These are phyloP conservation scores for Psilocybe azurescens DNA, from an alignment of 768 basidiomycete species.

Conservation along the genomic window DNA sequence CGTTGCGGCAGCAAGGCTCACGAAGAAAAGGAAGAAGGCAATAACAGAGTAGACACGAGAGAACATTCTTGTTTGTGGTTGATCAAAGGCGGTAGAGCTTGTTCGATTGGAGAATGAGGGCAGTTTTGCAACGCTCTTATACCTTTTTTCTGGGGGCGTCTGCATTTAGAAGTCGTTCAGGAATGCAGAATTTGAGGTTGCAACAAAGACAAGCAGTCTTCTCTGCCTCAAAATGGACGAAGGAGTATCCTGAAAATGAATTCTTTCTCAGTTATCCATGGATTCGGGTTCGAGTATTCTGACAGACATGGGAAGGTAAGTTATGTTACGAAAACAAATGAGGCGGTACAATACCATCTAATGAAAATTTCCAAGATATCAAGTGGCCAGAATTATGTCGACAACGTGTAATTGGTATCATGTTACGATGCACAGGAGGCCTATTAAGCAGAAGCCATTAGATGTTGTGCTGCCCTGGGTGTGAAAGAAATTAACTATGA, in stretches of 20 bases:
- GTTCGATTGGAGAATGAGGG: not conserved
- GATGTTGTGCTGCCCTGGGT: not conserved
- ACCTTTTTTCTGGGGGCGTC: not conserved
- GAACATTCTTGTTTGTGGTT: not conserved
- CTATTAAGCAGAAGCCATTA: too few relatives aligned
- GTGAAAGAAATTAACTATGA: not conserved
- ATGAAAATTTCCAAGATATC: not conserved
- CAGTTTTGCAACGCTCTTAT: not conserved
- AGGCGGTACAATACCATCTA: not conserved
- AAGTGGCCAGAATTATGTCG: too few relatives aligned
- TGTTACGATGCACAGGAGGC: too few relatives aligned
- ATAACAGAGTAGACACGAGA: not conserved
- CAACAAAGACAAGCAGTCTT: too few relatives aligned
- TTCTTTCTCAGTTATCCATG: not conserved
- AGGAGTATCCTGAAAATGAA: not conserved
- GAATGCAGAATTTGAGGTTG: too few relatives aligned
- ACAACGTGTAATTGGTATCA: too few relatives aligned
- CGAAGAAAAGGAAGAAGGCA: constrained; percentile 5
- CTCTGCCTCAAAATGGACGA: not conserved
- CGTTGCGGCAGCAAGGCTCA: constrained; percentile 8
- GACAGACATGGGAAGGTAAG: not conserved
- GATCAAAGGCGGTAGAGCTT: not conserved
- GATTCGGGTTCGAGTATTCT: not conserved
- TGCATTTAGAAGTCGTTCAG: not conserved
- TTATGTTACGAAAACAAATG: not conserved